Percentiles rank a stretch among this genome's conserved stretches.
Evolutionary conservation across 345 rosid genomes (phyloP).

Genomic region (Corchorus capsularis): DNA sequence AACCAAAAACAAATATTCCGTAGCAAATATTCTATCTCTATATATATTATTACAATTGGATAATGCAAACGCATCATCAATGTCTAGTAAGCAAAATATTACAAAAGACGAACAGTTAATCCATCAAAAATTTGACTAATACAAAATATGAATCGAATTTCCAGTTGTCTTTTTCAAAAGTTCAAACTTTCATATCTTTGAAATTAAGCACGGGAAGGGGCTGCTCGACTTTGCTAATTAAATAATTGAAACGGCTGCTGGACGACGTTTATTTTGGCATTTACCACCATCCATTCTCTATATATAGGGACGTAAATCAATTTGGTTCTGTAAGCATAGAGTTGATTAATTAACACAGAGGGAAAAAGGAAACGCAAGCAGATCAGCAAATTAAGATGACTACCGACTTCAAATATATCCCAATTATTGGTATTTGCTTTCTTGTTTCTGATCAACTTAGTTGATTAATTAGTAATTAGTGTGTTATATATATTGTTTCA

Average conservation of each 20-base stretch:
- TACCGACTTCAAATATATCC: slow-evolving; percentile 63
- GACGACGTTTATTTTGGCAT: not conserved
- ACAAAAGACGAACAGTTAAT: too few species aligned
- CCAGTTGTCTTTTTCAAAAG: too few species aligned
- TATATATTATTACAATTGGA: too few species aligned
- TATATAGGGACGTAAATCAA: not conserved
- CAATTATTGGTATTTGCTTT: slow-evolving; percentile 49
- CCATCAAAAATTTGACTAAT: too few species aligned
- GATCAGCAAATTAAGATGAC: slow-evolving; percentile 40
- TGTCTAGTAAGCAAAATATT: too few species aligned
- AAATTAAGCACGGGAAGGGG: slow-evolving; percentile 3
- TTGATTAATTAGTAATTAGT: too few species aligned
- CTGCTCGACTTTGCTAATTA: not conserved
- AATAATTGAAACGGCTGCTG: not conserved
- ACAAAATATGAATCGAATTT: too few species aligned
- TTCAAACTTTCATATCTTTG: not conserved
- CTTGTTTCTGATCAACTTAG: not conserved
- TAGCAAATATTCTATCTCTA: too few species aligned
- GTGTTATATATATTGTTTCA: not conserved
- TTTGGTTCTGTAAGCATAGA: not conserved
- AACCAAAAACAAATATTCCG: too few species aligned
- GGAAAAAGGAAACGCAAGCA: not conserved
- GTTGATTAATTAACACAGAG: not conserved
- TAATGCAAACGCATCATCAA: too few species aligned
- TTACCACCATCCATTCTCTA: not conserved